Conservation (phyloP, 2,329 filamentous ascomycete species). For the Aspergillus eucalypticola region DNA sequence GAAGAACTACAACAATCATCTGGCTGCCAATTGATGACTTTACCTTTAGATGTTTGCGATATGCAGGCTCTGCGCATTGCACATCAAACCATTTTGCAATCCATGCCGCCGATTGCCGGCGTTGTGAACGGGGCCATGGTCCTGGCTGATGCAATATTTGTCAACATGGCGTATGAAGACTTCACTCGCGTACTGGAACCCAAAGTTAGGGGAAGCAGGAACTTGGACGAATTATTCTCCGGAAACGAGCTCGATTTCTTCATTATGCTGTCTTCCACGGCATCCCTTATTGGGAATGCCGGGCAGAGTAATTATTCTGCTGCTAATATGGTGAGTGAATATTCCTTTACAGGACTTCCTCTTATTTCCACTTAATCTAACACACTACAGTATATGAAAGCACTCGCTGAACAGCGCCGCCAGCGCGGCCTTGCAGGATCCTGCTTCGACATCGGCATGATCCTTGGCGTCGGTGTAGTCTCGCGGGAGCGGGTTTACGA, state of each 20-base stretch:
- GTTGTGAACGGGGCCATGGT: constrained; percentile 28
- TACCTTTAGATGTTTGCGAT: neutral
- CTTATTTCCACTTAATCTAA: too few species aligned
- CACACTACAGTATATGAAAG: constrained; percentile 34
- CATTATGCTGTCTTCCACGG: constrained; percentile 44
- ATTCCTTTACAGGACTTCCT: too few species aligned
- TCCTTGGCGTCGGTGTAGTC: constrained; percentile 26
- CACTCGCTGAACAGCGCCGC: constrained; percentile 23
- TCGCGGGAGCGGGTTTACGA: neutral
- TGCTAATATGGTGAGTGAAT: constrained; percentile 28
- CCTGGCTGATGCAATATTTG: constrained; percentile 21
- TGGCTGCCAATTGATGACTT: neutral
- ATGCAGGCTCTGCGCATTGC: neutral
- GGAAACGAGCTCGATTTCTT: constrained; percentile 29
- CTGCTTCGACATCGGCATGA: constrained; percentile 26
- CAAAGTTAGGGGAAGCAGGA: constrained; percentile 8
- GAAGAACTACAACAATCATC: neutral
- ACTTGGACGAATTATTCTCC: neutral
- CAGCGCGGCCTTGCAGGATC: constrained; percentile 20
- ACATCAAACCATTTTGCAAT: neutral
- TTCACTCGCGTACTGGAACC: constrained; percentile 15
- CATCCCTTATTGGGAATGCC: constrained; percentile 36
- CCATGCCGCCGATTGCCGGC: constrained; percentile 27
- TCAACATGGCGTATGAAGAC: constrained; percentile 11
- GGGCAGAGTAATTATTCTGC: constrained; percentile 45